Base-by-base conservation (phyloP, 306 rosid genomes). In the Arachis hypogaea region DNA sequence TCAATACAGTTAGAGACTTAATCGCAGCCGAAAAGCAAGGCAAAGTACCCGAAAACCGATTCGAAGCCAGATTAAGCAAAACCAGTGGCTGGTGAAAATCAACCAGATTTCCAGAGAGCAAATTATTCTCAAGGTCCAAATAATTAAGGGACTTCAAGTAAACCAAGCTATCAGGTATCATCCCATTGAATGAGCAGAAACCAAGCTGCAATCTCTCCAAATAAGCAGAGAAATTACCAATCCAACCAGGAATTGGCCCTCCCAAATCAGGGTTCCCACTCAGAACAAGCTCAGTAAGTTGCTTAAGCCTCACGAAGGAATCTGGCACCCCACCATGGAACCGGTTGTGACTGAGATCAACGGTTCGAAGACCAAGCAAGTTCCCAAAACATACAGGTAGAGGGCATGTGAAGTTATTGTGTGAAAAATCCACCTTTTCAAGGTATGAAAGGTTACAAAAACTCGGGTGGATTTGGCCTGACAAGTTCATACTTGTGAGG, bases 11-110 rank as follows among this genome's bases (percentile, higher is more conserved):
- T 42, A 92, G 84, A 46, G 98, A 92, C 85, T 69, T 76, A 70
- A 56, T 73, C 16, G 97, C 87, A 79, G 92, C 92, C 77, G 96
- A 85, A 57, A 87, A 86, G 83, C 99, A 95, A 77, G 99, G 97
- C 77, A 92, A 74, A 72, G 99, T 95, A 69, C 99, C 98, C 4
- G 93, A 81, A 81, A 92, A 87, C 80, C 54, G 86, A 85, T 95
- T 95, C 14, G 98, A 95, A 55, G 83, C 96, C 61, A 95, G 98
- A 73, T 90, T 88, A 46, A 95, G 95, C 59, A 67, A 79, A 66
- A 83, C 84, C 85, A 95, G 72, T 73, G 96, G 65, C 69, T 92
- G 99, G 58, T 61, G 85, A 80, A 95, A 92, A 86, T 88, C 92
- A 51, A 59, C 79, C 56, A 92, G 79, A 73, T 76, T 80, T 11